phyloP scores from a whole-genome alignment of 371 early-diverging fungal species.

The Catenaria anguillulae region DNA sequence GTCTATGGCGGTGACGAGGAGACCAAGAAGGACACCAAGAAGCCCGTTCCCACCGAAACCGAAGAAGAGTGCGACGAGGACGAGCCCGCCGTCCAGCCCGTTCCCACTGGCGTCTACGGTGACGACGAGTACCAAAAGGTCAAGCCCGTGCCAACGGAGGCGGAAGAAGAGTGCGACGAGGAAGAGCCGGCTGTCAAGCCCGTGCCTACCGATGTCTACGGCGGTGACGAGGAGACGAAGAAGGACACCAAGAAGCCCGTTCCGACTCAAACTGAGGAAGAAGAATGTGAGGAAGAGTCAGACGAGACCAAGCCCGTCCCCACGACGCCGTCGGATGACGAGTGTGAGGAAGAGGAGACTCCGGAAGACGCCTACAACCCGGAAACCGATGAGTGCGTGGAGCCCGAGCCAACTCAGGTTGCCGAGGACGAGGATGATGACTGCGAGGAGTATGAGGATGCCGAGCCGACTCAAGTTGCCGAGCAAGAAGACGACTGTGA shows the following conservation, averaged over 20 bases:
- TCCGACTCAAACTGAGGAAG: not conserved
- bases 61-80: not conserved
- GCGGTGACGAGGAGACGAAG: not conserved
- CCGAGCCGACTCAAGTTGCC: too few relatives aligned
- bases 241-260: not conserved
- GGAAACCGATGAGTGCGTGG: not conserved
- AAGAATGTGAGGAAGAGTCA: slow-evolving; percentile 5
- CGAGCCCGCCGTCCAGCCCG: not conserved
- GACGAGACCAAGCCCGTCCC: slow-evolving; percentile 7
- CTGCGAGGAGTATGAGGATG: too few relatives aligned
- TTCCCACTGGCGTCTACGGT: too few relatives aligned
- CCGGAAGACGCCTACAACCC: not conserved
- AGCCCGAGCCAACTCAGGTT: not conserved
- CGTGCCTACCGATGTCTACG: too few relatives aligned
- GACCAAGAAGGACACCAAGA: not conserved
- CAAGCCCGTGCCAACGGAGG: not conserved
- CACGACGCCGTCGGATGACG: not conserved
- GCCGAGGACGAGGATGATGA: not conserved
- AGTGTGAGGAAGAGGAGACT: not conserved
- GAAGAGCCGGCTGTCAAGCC: not conserved
- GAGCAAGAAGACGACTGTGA: too few relatives aligned
- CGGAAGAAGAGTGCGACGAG: not conserved
- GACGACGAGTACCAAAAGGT: not conserved
- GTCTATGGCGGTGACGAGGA: not conserved
- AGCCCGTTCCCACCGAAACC: not conserved